Base-by-base conservation (phyloP, 768 basidiomycete species). In the Agaricus sinodeliciosus region DNA sequence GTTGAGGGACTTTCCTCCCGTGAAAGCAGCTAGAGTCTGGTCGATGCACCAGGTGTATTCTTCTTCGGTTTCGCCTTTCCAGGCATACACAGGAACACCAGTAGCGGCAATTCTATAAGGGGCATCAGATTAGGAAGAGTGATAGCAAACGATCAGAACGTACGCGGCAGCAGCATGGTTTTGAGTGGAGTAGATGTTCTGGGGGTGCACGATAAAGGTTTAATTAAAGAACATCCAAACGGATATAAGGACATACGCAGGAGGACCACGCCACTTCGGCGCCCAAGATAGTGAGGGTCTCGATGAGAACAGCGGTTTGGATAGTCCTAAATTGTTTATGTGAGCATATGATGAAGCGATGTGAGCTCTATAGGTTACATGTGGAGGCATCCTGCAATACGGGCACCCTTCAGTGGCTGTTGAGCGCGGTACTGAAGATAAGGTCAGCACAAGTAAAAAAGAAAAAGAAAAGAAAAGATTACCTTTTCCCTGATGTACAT, bases 111-210 rank as follows among this genome's bases (percentile, higher is more conserved):
- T 97, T 59, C 90, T 92, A 62, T 18, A 52, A 41, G 18, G 46
- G 18, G 22, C 49, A 35, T 57, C 31, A 41, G 56, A 43, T 22
- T 18, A 44, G 28, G 41, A 43, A 43, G 51, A 16, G 12, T 19
- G 13, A 9, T 42, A 25, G 47, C 4, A 34, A 49, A 9, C 11
- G 35, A 9, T 27, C 37, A 43, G 37, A 41, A 55, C 86, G 65
- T 68, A 91, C 88, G 91, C 96, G 59, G 96, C 89, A 49, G 96
- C 96, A 49, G 96, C 96, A 73, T 99, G 96, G 69, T 99, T 96
- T 73, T 99, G 96, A 48, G 96, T 99, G 47, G 96, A 98, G 77
- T 95, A 99, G 69, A 99, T 99, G 77, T 99, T 97, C 91, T 93
- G 63, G 42, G 19, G 48, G 6, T 12, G 37, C 16, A 28, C 27